Evolutionary conservation across 768 basidiomycete genomes (phyloP).

Genomic region (Galerina sulciceps): DNA sequence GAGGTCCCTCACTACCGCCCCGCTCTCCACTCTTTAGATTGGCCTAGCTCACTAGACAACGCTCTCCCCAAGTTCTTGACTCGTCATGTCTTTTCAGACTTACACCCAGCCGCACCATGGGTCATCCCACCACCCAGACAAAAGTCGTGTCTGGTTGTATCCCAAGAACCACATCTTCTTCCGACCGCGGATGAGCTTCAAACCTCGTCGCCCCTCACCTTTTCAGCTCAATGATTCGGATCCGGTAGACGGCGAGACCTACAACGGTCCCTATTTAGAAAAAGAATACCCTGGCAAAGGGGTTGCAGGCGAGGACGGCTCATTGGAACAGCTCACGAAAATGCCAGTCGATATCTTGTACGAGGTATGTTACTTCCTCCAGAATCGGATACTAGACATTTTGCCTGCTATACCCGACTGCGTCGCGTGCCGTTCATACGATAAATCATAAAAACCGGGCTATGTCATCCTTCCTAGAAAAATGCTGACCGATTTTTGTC

Average conservation of each 20-base stretch:
- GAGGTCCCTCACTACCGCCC: no score
- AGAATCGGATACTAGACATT: neutral
- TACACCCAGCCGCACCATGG: neutral
- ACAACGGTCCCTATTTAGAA: neutral
- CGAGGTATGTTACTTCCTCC: conserved; percentile 11
- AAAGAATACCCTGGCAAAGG: neutral
- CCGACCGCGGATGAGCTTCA: neutral
- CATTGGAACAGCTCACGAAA: conserved; percentile 18
- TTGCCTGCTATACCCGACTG: no score
- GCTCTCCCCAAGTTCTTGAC: no score
- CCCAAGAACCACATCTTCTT: neutral
- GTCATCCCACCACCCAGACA: neutral
- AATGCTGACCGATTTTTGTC: neutral
- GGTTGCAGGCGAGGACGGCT: conserved; percentile 8
- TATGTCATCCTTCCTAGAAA: no score
- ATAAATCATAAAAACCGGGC: no score
- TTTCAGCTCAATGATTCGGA: neutral
- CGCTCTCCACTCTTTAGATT: no score
- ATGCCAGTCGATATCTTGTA: conserved; percentile 36
- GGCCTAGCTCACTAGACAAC: no score
- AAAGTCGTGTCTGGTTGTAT: conserved; percentile 4
- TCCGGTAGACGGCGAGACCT: neutral
- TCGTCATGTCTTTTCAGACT: neutral
- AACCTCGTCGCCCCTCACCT: neutral
- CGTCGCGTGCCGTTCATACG: no score